Conservation (phyloP, 208 protist species). For the Leishmania guyanensis region DNA sequence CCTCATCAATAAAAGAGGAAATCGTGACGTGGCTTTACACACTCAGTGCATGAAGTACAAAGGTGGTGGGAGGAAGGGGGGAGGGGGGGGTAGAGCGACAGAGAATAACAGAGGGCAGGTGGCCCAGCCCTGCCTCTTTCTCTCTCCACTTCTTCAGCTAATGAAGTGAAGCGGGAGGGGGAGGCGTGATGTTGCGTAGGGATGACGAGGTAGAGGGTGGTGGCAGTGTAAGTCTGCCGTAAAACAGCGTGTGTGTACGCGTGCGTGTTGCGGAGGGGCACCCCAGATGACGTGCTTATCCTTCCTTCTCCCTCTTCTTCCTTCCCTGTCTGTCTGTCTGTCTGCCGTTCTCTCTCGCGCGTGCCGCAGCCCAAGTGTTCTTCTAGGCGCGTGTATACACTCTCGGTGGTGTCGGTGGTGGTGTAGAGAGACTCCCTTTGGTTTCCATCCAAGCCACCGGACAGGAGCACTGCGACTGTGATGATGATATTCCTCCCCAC, state of each 20-base stretch:
- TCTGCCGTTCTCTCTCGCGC: background rate
- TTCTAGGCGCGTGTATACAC: background rate
- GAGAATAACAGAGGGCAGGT: no score
- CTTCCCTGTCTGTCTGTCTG: background rate
- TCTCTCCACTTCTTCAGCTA: background rate
- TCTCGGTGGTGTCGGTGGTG: background rate
- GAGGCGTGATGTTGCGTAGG: background rate
- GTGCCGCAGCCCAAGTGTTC: background rate
- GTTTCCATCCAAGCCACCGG: background rate
- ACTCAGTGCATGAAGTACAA: background rate
- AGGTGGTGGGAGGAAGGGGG: background rate
- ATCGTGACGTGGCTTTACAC: background rate
- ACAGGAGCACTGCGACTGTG: background rate
- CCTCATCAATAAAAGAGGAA: background rate
- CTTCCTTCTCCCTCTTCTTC: background rate
- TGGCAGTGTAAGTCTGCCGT: background rate
- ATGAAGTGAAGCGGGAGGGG: background rate
- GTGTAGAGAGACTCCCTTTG: background rate
- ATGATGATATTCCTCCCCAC: background rate
- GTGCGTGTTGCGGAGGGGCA: background rate
- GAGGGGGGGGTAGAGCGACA: background rate
- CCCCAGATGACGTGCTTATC: background rate
- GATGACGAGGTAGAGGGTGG: background rate
- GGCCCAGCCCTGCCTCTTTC: background rate
- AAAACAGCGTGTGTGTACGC: background rate